Conservation (phyloP, 1,139 yeast species). For the Kodamaea derodonti region DNA sequence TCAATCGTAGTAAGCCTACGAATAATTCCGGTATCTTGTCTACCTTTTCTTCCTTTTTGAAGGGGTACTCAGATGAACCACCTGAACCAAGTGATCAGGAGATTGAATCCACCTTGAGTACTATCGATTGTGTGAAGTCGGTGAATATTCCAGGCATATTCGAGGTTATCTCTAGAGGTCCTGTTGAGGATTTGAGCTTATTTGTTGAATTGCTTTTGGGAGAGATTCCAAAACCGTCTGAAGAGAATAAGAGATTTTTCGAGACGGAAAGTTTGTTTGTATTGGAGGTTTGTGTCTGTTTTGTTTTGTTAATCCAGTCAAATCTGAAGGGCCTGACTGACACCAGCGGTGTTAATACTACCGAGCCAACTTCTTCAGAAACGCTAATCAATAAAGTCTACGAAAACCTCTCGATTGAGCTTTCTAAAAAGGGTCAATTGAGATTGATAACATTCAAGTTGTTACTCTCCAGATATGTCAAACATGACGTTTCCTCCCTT, state of each 20-base stretch:
- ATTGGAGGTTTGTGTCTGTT: conserved; percentile 52
- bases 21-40: conserved; percentile 78
- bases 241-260: conserved; percentile 41
- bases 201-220: conserved; percentile 23
- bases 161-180: conserved; percentile 35
- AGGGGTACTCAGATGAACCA: conserved; percentile 81
- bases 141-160: conserved; percentile 55
- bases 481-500: conserved; percentile 17
- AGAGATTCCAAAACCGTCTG: conserved; percentile 28
- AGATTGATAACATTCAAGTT: conserved; percentile 40
- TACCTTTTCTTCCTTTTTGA: conserved; percentile 85
- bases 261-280: conserved; percentile 56
- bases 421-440: conserved; percentile 29
- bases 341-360: too few relatives aligned
- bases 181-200: conserved; percentile 18
- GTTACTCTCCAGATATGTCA: conserved; percentile 33
- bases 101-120: conserved; percentile 77
- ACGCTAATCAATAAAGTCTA: conserved; percentile 26
- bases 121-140: conserved; percentile 76
- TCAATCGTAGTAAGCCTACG: conserved; percentile 56
- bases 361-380: too few relatives aligned
- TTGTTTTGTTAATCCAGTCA: conserved; percentile 43
- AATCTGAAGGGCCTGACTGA: too few relatives aligned
- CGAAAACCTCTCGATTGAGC: conserved; percentile 17
- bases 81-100: conserved; percentile 93